Conservation (phyloP, 2,329 filamentous ascomycete species). For the Beauveria pseudobassiana region DNA sequence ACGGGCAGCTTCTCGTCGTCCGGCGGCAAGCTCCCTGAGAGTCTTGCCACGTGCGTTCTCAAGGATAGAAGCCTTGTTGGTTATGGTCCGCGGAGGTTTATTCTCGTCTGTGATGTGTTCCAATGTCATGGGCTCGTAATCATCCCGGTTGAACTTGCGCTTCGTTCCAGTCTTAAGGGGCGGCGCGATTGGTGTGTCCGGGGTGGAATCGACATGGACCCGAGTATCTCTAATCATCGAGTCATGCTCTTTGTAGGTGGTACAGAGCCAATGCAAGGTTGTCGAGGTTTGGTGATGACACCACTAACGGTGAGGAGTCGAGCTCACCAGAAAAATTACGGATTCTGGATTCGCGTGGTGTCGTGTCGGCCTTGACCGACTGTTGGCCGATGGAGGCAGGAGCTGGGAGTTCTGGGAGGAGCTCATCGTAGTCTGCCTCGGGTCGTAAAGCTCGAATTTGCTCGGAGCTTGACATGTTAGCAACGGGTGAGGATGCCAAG, state of each 20-base stretch:
- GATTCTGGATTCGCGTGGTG: slow-evolving; percentile 23
- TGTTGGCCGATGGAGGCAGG: slow-evolving; percentile 54
- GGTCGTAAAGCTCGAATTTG: slow-evolving; percentile 55
- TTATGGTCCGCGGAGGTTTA: slow-evolving; percentile 14
- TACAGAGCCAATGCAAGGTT: slow-evolving; percentile 14
- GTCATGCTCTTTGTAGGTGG: slow-evolving; percentile 23
- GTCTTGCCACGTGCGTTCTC: slow-evolving; percentile 33
- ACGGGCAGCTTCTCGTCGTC: slow-evolving; percentile 31
- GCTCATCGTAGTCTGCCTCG: slow-evolving; percentile 46
- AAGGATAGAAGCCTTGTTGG: slow-evolving; percentile 23
- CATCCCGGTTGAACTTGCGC: slow-evolving; percentile 50
- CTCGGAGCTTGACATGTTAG: slow-evolving; percentile 43
- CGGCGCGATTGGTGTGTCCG: slow-evolving; percentile 15
- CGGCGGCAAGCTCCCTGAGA: slow-evolving; percentile 38
- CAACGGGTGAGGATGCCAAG: slow-evolving; percentile 2
- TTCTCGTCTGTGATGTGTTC: slow-evolving; percentile 23
- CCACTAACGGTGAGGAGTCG: slow-evolving; percentile 20
- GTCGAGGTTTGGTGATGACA: slow-evolving; percentile 22
- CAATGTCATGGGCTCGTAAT: slow-evolving; percentile 33
- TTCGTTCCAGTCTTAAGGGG: slow-evolving; percentile 44
- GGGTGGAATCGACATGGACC: neutral
- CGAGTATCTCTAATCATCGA: slow-evolving; percentile 9
- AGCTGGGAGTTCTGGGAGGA: slow-evolving; percentile 63
- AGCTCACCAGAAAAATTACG: slow-evolving; percentile 2
- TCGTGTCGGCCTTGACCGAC: slow-evolving; percentile 40